Base-by-base conservation (phyloP, 2,329 filamentous ascomycete genomes). In the Phyllosticta ampelicida region DNA sequence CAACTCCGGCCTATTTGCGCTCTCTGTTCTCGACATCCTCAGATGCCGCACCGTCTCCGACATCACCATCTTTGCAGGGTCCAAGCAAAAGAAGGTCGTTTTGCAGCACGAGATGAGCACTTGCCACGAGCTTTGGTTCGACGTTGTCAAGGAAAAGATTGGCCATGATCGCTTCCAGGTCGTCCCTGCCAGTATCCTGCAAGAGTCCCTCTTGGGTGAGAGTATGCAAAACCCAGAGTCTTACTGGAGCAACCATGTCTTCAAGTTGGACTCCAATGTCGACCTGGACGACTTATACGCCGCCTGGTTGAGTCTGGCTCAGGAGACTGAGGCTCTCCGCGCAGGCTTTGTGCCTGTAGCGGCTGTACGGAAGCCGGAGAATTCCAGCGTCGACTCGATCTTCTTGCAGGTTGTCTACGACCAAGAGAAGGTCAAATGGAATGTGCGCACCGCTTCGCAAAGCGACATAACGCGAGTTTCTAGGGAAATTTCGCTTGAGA, bases 181-280 rank as follows among this genome's bases (percentile, higher is more conserved):
- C 26, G 51, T 52, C 6, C 56, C 51, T 10, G 51, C 56, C 10
- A 58, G 56, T 23, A 23, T 58, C 2, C 19, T 58, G 16, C 56
- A 58, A 21, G 56, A 58, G 11, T 54, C 51, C 18, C 50, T 74
- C 20, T 62, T 74, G 8, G 69, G 68, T 29, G 73, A 75, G 64
- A 74, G 71, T 1, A 70, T 74, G 68, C 63, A 68, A 5, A 70
- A 67, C 18, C 64, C 66, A 4, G 64, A 67, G 21, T 66, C 71
- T 51, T 74, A 75, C 61, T 75, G 72, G 72, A 71, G 70, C 28
- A 71, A 73, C 53, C 69, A 70, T 13, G 65, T 73, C 29, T 72
- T 74, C 55, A 62, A 64, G 9, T 64, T 74, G 18, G 62, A 65
- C 20, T 52, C 52, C 1, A 36, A 60, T 0, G 61, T 73, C 3